Conservation (phyloP, 306 rosid genomes). For the Castanea crenata region DNA sequence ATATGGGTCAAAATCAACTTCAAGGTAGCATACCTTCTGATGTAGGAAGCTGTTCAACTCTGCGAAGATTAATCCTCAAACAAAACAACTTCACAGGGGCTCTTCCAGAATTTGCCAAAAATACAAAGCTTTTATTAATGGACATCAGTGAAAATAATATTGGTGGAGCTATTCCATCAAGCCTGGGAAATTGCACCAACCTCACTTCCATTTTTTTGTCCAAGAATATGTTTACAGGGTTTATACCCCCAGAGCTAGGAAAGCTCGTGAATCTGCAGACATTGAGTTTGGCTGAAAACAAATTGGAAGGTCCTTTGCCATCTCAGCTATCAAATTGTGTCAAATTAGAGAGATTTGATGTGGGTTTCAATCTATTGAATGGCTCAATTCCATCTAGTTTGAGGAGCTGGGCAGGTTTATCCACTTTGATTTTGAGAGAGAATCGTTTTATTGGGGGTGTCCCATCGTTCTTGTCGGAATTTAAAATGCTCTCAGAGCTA, state of each 20-base stretch:
- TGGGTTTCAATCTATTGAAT: slow-evolving; percentile 67
- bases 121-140: slow-evolving; percentile 36
- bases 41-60: slow-evolving; percentile 68
- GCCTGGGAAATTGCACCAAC: slow-evolving; percentile 58
- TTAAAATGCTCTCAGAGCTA: slow-evolving; percentile 48
- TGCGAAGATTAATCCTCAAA: slow-evolving; percentile 56
- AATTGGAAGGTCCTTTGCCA: slow-evolving; percentile 66
- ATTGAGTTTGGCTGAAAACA: slow-evolving; percentile 58
- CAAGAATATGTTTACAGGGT: slow-evolving; percentile 47
- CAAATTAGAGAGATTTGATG: slow-evolving; percentile 50
- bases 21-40: slow-evolving; percentile 61
- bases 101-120: slow-evolving; percentile 55
- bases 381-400: slow-evolving; percentile 62
- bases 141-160: slow-evolving; percentile 56
- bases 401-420: slow-evolving; percentile 51
- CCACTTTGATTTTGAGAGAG: slow-evolving; percentile 53
- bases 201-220: slow-evolving; percentile 53
- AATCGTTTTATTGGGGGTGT: slow-evolving; percentile 63
- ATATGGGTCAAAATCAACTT: slow-evolving; percentile 59
- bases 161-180: slow-evolving; percentile 55
- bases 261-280: slow-evolving; percentile 48
- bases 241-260: slow-evolving; percentile 62
- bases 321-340: slow-evolving; percentile 56
- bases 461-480: slow-evolving; percentile 47
- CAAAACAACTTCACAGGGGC: slow-evolving; percentile 50